Conservation (phyloP, 2,329 filamentous ascomycete genomes). For the Trichoderma cornu-damae region DNA sequence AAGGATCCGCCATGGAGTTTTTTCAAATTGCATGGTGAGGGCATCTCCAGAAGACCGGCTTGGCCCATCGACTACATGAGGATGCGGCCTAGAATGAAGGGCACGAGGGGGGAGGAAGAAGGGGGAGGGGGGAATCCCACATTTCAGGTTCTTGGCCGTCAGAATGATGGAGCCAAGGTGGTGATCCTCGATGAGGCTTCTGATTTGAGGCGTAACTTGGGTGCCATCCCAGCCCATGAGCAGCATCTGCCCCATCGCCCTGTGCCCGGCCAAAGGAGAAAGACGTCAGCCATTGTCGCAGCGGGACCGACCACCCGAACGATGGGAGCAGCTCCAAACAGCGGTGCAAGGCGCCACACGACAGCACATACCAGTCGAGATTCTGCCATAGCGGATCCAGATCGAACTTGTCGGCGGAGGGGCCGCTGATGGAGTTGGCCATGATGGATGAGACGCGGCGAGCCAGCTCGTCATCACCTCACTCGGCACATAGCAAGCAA, state of each 20-base stretch:
- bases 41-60: background rate
- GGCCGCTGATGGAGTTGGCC: conserved; percentile 29
- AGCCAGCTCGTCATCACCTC: conserved; percentile 6
- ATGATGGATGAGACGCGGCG: conserved; percentile 22
- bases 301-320: no score
- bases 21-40: background rate
- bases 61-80: background rate
- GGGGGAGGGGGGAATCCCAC: conserved; percentile 42
- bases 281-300: conserved; percentile 27
- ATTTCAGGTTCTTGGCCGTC: conserved; percentile 80
- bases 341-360: background rate
- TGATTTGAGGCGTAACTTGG: conserved; percentile 76
- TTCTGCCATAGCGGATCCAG: conserved; percentile 66
- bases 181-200: conserved; percentile 72
- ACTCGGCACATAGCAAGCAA: background rate
- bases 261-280: conserved; percentile 32
- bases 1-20: conserved; percentile 9
- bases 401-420: conserved; percentile 28
- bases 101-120: no score
- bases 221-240: conserved; percentile 86
- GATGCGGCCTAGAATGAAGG: background rate
- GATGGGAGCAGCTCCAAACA: background rate
- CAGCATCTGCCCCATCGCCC: conserved; percentile 70
- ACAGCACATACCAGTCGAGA: conserved; percentile 61
- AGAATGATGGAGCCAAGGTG: conserved; percentile 84